Base-by-base conservation (phyloP, 257 asterid genomes). In the Fraxinus quadrangulata region DNA sequence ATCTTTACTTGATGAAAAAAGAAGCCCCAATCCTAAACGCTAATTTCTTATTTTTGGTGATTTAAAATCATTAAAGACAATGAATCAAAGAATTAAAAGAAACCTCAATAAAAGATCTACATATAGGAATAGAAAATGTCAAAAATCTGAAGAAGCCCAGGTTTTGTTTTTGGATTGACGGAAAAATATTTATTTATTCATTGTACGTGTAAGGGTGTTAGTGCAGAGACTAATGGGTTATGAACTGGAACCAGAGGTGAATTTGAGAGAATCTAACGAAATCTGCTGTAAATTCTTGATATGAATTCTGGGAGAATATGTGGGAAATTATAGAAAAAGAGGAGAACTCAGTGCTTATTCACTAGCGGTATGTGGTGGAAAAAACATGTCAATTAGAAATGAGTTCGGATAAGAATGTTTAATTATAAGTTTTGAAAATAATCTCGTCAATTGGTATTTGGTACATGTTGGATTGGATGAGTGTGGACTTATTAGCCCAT, bases 131-230 rank as follows among this genome's bases (percentile, higher is more conserved):
- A 73, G 37, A 78, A 77, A 83, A 80, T 81, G 81, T 79, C 84
- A 83, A 86, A 85, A 80, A 61, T 77, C 85, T 75, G 63, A 36
- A 39, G 77, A 81, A 81, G 24, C 78, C 86, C 84, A 71, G 77
- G 69, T 59, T 63, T 63, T 39, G n/a, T 6, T 67, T 72, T 67
- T 21, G 63, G 59, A 75, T 79, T 79, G 49, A 39, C 31, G 77
- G 47, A 63, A 63, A 49, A 28, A 16, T 74, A 5, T 63, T 61
- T 61, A 61, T 59, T 40, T 14, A 23, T 23, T 65, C 28, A 56
- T 9, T 33, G 21, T 12, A 71, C 17, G 26, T 8, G 56, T 47
- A 28, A 10, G 37, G n/a, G 11, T 72, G 34, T 8, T 63, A 67
- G 79, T 66, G 72, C 49, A 72, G 51, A 59, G 24, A 78, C 83